These are phyloP conservation scores for Rosa chinensis DNA, from an alignment of 306 rosid species.

Conservation along the genomic window DNA sequence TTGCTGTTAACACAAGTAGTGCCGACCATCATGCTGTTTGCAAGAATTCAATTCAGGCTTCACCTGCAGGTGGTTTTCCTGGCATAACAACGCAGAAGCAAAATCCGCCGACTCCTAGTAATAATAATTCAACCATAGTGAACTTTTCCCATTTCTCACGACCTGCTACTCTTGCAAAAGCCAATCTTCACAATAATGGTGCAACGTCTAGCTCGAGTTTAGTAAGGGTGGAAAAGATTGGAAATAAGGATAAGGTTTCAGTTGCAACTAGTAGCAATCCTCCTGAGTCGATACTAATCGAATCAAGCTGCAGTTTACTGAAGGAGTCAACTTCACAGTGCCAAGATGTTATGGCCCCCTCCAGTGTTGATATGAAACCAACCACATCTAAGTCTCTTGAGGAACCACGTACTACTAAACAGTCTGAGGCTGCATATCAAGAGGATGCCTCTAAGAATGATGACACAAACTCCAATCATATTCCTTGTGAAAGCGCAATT, in stretches of 20 bases:
- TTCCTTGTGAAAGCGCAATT: conserved; percentile 41
- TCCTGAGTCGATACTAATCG: conserved; percentile 38
- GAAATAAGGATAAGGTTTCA: conserved; percentile 37
- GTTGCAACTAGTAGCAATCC: conserved; percentile 41
- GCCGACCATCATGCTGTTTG: conserved; percentile 31
- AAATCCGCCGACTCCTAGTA: conserved; percentile 45
- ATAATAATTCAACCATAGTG: conserved; percentile 45
- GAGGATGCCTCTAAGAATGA: conserved; percentile 47
- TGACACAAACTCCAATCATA: conserved; percentile 41
- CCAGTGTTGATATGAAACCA: conserved; percentile 47
- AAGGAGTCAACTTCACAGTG: conserved; percentile 37
- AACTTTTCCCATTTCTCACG: conserved; percentile 82
- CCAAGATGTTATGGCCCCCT: conserved; percentile 43
- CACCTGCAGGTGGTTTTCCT: conserved; percentile 50
- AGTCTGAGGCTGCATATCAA: conserved; percentile 42
- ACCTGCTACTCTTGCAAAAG: conserved; percentile 57
- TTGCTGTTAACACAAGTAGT: conserved; percentile 45
- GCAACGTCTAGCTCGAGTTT: conserved; percentile 37
- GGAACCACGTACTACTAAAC: conserved; percentile 45
- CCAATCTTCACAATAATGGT: conserved; percentile 53
- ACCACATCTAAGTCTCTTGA: conserved; percentile 46
- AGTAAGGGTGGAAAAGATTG: conserved; percentile 36
- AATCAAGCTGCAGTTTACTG: conserved; percentile 34
- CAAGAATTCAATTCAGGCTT: conserved; percentile 43
- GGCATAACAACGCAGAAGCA: conserved; percentile 48